Conservation (phyloP, 108 stramenopile species). For the Bacterosira constricta region DNA sequence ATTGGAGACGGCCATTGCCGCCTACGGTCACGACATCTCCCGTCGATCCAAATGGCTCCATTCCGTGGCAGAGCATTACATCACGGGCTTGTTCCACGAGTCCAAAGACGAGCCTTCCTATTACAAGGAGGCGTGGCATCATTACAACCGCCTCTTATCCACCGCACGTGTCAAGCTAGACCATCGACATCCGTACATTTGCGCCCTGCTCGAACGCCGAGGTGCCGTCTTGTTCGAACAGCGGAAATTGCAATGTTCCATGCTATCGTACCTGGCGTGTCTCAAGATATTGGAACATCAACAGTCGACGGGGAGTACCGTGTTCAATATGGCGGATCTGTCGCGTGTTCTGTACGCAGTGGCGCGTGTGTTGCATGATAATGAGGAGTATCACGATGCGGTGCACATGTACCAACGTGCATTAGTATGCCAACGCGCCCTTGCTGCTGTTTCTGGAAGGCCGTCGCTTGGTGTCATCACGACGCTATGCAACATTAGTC, state of each 20-base stretch:
- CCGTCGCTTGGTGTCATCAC: constrained; percentile 42
- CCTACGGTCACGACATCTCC: constrained; percentile 40
- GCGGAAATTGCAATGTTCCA: constrained; percentile 44
- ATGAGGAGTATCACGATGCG: constrained; percentile 55
- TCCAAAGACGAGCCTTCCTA: constrained; percentile 26
- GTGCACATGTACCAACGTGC: constrained; percentile 52
- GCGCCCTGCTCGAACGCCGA: constrained; percentile 41
- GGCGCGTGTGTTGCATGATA: constrained; percentile 52
- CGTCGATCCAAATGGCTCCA: constrained; percentile 39
- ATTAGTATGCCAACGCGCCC: constrained; percentile 19
- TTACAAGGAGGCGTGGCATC: constrained; percentile 34
- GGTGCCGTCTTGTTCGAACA: constrained; percentile 47
- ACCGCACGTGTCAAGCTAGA: constrained; percentile 43
- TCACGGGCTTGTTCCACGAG: constrained; percentile 34
- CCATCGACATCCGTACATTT: constrained; percentile 44
- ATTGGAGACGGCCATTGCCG: constrained; percentile 12
- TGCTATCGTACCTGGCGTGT: constrained; percentile 51
- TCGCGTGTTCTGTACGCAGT: constrained; percentile 46
- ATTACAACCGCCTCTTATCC: constrained; percentile 50
- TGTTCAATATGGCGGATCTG: constrained; percentile 32
- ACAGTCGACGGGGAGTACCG: constrained; percentile 26
- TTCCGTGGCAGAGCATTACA: constrained; percentile 36
- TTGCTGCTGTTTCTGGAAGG: constrained; percentile 18
- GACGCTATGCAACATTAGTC: constrained; percentile 50
- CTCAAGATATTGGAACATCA: constrained; percentile 51